Percentiles rank a stretch among this genome's conserved stretches.
Evolutionary conservation across 176 grass and related monocot species (phyloP).

Genomic region (bread wheat (Triticum aestivum)): DNA sequence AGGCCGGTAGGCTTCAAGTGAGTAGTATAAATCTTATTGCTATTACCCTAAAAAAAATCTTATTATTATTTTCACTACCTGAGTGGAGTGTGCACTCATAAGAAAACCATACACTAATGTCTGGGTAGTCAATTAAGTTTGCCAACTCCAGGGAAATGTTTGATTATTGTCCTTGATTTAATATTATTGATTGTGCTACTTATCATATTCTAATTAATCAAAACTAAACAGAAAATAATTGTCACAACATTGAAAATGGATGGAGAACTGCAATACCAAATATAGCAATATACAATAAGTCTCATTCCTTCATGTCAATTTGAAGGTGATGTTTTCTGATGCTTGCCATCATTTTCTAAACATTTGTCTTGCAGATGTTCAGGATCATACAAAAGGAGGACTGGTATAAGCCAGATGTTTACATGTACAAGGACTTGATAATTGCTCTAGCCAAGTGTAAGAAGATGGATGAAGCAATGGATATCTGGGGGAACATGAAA

Average conservation of each 20-base stretch:
- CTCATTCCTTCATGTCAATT: slow-evolving; percentile 1
- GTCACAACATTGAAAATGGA: not conserved
- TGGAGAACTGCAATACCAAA: not conserved
- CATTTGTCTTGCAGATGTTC: slow-evolving; percentile 61
- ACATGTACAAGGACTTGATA: slow-evolving; percentile 93
- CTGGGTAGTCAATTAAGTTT: not conserved
- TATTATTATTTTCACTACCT: not conserved
- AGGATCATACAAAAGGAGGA: slow-evolving; percentile 86
- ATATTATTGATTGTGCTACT: not conserved
- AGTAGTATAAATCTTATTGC: not conserved
- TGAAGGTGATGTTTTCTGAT: slow-evolving; percentile 26
- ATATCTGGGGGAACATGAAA: slow-evolving; percentile 80
- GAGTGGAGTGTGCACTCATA: not conserved
- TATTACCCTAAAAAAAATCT: slow-evolving; percentile 1
- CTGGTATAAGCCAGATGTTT: slow-evolving; percentile 98
- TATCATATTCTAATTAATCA: not conserved
- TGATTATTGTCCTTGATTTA: not conserved
- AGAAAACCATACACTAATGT: not conserved
- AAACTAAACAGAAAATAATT: not conserved
- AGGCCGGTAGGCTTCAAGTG: not conserved
- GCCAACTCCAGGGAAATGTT: not conserved
- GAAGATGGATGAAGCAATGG: slow-evolving; percentile 90
- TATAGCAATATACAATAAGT: not conserved
- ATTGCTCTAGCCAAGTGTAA: slow-evolving; percentile 77
- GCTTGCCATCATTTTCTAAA: not conserved